phyloP scores from a whole-genome alignment of 1,284 basidiomycete species.

The Naganishia cerealis region DNA sequence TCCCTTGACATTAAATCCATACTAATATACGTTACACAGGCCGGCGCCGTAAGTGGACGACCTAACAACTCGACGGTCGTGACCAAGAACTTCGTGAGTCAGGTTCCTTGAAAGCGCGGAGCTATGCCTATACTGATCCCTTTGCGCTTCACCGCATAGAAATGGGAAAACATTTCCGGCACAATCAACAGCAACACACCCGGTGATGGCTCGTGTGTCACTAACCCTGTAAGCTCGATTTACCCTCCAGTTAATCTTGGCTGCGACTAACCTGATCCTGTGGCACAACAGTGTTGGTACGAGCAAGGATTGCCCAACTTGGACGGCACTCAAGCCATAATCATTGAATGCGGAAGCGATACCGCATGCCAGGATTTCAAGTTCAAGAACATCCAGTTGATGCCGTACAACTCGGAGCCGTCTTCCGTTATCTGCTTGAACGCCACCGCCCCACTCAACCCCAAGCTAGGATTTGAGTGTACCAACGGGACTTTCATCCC shows the following conservation, averaged over 20 bases:
- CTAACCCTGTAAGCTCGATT: conserved; percentile 39
- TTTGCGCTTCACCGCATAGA: conserved; percentile 31
- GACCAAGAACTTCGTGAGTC: conserved; percentile 38
- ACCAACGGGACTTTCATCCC: conserved; percentile 31
- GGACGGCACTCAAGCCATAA: conserved; percentile 45
- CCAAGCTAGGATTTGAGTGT: conserved; percentile 35
- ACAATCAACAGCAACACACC: conserved; percentile 50
- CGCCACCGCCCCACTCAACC: conserved; percentile 34
- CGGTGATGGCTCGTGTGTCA: conserved; percentile 49
- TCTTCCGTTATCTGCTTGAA: conserved; percentile 35
- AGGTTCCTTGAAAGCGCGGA: conserved; percentile 37
- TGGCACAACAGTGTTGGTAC: conserved; percentile 46
- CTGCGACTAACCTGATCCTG: neutral
- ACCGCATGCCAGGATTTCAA: conserved; percentile 38
- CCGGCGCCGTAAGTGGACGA: conserved; percentile 36
- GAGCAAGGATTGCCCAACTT: conserved; percentile 39
- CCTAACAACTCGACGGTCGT: conserved; percentile 38
- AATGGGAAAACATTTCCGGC: conserved; percentile 55
- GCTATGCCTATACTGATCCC: conserved; percentile 35
- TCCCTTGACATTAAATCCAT: no score
- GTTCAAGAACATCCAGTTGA: conserved; percentile 40
- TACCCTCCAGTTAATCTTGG: neutral
- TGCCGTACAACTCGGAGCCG: conserved; percentile 34
- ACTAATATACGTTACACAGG: neutral
- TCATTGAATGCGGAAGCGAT: conserved; percentile 43